Evolutionary conservation across 495 filamentous ascomycete species (phyloP).

Genomic region (Neurospora sp.): DNA sequence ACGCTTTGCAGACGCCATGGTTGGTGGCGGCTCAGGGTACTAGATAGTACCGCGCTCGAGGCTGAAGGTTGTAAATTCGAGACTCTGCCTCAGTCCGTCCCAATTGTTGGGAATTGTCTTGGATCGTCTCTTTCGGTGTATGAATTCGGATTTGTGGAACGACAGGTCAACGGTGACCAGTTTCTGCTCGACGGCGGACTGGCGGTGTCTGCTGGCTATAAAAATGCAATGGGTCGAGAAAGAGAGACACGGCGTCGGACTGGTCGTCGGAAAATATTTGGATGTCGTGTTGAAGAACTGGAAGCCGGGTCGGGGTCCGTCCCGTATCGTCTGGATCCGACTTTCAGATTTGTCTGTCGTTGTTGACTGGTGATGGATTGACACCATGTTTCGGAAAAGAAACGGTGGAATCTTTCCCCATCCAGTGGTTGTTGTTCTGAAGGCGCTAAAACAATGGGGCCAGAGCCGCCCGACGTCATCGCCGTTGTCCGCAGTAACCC

Average conservation of each 20-base stretch:
- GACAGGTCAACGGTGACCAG: neutral
- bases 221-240: neutral
- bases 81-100: neutral
- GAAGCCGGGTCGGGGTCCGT: neutral
- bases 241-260: neutral
- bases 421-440: neutral
- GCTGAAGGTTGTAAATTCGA: neutral
- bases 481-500: neutral
- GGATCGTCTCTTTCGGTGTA: neutral
- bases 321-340: neutral
- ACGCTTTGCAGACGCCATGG: conserved; percentile 24
- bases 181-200: neutral
- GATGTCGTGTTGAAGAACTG: neutral
- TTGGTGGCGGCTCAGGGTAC: neutral
- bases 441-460: neutral
- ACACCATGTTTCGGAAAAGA: neutral
- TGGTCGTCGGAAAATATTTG: neutral
- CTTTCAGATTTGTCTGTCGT: neutral
- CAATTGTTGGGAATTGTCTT: neutral
- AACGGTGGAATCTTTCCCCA: neutral
- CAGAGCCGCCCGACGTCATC: neutral
- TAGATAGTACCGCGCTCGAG: neutral
- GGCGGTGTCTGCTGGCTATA: neutral
- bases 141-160: neutral
- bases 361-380: neutral